Conservation (phyloP, 345 rosid genomes). For the Lepidium aucheri region DNA sequence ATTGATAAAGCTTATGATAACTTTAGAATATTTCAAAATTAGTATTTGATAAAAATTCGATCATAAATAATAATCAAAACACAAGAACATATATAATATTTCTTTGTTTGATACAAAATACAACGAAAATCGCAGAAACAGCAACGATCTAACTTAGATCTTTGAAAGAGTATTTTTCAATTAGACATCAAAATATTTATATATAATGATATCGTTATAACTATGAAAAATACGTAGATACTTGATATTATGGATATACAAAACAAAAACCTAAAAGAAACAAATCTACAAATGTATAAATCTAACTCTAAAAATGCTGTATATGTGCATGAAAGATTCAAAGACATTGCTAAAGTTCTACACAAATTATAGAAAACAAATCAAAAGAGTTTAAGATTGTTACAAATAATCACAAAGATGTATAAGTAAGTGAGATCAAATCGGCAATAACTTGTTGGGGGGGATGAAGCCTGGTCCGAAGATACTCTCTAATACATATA, state of each 20-base stretch:
- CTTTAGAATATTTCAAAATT: not conserved
- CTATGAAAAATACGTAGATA: not conserved
- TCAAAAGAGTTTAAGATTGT: not conserved
- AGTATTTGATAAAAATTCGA: not conserved
- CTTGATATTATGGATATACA: not conserved
- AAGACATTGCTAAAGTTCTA: not conserved
- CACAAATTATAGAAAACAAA: not conserved
- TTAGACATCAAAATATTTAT: not conserved
- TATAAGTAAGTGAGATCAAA: not conserved
- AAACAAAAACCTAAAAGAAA: not conserved
- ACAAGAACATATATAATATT: too few species aligned
- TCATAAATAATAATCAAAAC: too few species aligned
- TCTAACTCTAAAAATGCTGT: not conserved
- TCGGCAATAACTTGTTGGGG: constrained; percentile 34
- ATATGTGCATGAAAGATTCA: constrained; percentile 4
- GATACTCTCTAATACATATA: constrained; percentile 10
- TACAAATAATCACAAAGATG: not conserved
- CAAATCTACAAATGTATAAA: not conserved
- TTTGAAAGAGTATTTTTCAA: not conserved
- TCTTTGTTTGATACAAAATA: too few species aligned
- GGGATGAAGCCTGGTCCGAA: constrained; percentile 98
- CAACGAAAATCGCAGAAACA: not conserved
- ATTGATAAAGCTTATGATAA: not conserved
- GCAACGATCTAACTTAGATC: not conserved
- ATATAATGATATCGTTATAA: not conserved